These are phyloP conservation scores for Tylopilus rubrobrunneus DNA, from an alignment of 768 basidiomycete species.

Conservation along the genomic window DNA sequence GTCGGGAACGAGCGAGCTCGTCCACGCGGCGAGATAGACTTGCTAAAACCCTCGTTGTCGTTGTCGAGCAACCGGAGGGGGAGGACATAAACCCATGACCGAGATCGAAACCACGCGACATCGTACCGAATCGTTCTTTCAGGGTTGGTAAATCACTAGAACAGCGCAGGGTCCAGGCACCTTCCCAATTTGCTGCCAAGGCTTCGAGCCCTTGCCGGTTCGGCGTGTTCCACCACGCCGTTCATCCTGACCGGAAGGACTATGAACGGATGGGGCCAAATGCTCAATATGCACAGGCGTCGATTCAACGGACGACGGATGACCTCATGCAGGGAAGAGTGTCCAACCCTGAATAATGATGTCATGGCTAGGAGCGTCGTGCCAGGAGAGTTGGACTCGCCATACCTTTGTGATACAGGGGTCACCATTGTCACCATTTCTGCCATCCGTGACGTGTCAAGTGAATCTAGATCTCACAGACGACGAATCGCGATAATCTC, in stretches of 20 bases:
- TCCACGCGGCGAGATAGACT: too few relatives aligned
- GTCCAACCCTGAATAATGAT: background rate
- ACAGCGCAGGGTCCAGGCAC: too few relatives aligned
- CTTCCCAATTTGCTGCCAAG: background rate
- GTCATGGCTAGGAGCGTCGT: background rate
- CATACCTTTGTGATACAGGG: background rate
- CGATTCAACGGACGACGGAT: background rate
- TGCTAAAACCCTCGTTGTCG: too few relatives aligned
- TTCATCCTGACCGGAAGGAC: background rate
- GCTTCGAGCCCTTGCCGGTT: background rate
- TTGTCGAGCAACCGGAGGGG: too few relatives aligned
- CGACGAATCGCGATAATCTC: background rate
- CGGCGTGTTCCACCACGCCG: background rate
- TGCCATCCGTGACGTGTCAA: background rate
- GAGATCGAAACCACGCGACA: too few relatives aligned
- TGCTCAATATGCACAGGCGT: background rate
- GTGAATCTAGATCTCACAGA: background rate
- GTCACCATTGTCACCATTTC: background rate
- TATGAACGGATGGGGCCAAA: too few relatives aligned
- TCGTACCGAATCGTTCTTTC: too few relatives aligned
- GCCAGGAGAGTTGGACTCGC: too few relatives aligned
- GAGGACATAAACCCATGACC: too few relatives aligned
- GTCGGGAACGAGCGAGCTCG: too few relatives aligned
- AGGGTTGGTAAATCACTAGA: too few relatives aligned
- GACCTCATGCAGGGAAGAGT: background rate